These are phyloP conservation scores for Forsythia viridissima DNA, from an alignment of 257 asterid genomes.

Conservation along the genomic window DNA sequence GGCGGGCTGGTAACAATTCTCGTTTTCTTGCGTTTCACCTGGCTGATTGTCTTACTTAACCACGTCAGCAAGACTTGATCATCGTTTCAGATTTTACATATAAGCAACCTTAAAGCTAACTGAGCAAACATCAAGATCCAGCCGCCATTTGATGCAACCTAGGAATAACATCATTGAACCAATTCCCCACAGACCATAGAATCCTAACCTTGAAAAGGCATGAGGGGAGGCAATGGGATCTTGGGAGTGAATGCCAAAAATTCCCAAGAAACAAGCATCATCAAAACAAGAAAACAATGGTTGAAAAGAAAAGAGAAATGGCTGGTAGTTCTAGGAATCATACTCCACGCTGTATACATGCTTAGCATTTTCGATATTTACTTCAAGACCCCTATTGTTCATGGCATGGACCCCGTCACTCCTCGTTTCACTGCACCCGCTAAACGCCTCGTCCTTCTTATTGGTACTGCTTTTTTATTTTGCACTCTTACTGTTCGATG, in stretches of 20 bases:
- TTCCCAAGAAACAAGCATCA: slow-evolving; percentile 29
- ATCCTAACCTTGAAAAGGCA: slow-evolving; percentile 31
- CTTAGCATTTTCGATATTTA: slow-evolving; percentile 96
- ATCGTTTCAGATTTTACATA: background rate
- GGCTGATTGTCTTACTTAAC: background rate
- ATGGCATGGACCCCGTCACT: slow-evolving; percentile 85
- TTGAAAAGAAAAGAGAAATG: slow-evolving; percentile 69
- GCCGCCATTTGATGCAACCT: background rate
- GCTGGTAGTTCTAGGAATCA: slow-evolving; percentile 83
- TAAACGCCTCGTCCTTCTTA: slow-evolving; percentile 78
- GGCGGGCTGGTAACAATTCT: no score
- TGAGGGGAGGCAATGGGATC: slow-evolving; percentile 66
- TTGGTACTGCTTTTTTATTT: slow-evolving; percentile 46
- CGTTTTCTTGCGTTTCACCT: background rate
- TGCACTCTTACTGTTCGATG: slow-evolving; percentile 42
- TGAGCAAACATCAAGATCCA: background rate
- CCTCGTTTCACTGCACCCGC: slow-evolving; percentile 89
- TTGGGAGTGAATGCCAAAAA: slow-evolving; percentile 43
- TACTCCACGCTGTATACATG: slow-evolving; percentile 95
- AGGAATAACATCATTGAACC: background rate
- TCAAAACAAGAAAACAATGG: slow-evolving; percentile 46
- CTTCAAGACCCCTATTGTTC: slow-evolving; percentile 94
- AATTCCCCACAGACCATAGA: background rate
- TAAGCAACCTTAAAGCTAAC: background rate
- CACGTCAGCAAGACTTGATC: background rate